Evolutionary conservation across 1,139 yeast genomes (phyloP), one percentile per base, ranked within the genome.

Genomic region (Saccharomyces hybrid): DNA sequence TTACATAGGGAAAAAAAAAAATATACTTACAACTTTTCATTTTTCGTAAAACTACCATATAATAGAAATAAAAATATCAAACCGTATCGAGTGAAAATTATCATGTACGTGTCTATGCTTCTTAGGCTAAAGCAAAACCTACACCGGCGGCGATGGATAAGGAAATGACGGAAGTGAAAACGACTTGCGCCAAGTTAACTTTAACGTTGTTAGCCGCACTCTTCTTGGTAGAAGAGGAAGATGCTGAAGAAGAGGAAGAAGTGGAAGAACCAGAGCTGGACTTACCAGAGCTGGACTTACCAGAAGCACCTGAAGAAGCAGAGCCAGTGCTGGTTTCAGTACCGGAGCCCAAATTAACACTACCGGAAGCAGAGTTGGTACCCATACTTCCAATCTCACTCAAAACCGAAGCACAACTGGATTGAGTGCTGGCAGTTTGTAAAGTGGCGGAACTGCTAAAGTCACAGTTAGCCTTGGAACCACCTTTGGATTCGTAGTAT

Each of bases 131-230:
- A 65, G 88, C 96, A 50, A 81, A 67, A 63, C 81, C 74, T 61
- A 88, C 81, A 66, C 80, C 78, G 48, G 74, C 69, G 54, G 78
- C 71, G 46, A 87, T 72, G 76, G 87, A 86, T 76, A 95, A 84
- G 28, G 79, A 77, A 69, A 91, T 93, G 57, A 77, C 70, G 52
- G 79, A 70, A 56, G 85, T 75, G 78, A 85, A 83, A 58, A 95
- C 90, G 51, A 93, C 80, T 78, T 88, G 87, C 63, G 89, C 79
- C 64, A 88, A 75, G 77, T 91, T 91, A 48, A 58, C 56, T 53
- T 60, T 64, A 52, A 64, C 54, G 54, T 57, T 63, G 52, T 64
- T 56, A 51, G 66, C 65, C 28, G 63, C 59, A 47, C 65, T 56
- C 46, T 70, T 56, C 48, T 68, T 60, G 28, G 71, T 61, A 14